phyloP scores from a whole-genome alignment of 2,329 filamentous ascomycete species.

The Ascochyta viciae-villosae region DNA sequence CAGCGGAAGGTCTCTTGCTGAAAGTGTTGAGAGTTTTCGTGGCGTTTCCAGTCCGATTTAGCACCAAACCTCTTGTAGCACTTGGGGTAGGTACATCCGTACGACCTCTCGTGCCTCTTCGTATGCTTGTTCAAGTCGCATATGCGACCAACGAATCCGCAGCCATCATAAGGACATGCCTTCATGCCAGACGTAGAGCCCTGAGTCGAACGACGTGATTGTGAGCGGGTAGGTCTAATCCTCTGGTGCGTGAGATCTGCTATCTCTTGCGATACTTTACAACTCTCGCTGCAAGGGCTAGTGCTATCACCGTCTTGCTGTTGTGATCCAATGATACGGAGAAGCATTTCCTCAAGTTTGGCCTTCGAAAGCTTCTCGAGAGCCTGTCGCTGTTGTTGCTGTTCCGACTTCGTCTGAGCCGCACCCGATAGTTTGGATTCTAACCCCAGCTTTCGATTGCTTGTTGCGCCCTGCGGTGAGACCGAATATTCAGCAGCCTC shows the following conservation, averaged over 20 bases:
- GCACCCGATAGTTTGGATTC: neutral
- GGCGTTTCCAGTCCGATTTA: slow-evolving; percentile 93
- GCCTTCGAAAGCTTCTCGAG: slow-evolving; percentile 35
- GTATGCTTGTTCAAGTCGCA: slow-evolving; percentile 71
- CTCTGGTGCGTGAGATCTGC: slow-evolving; percentile 36
- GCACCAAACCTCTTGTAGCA: slow-evolving; percentile 83
- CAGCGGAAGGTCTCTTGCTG: slow-evolving; percentile 77
- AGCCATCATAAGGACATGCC: slow-evolving; percentile 24
- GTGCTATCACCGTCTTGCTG: neutral
- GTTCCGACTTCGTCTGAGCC: slow-evolving; percentile 43
- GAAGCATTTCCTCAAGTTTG: slow-evolving; percentile 22
- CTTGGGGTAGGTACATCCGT: slow-evolving; percentile 75
- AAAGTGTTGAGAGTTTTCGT: slow-evolving; percentile 82
- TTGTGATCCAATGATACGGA: neutral
- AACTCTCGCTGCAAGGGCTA: neutral
- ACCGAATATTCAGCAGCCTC: too few species aligned
- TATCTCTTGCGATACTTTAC: slow-evolving; percentile 34
- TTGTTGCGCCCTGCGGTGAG: neutral
- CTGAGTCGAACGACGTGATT: slow-evolving; percentile 23
- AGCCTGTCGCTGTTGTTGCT: slow-evolving; percentile 28
- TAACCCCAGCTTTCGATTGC: too few species aligned
- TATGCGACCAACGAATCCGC: neutral
- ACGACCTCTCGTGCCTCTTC: slow-evolving; percentile 82
- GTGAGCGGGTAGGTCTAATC: slow-evolving; percentile 14
- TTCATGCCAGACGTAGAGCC: slow-evolving; percentile 18